These are phyloP conservation scores for Sungouiozyma ichnusensis DNA, from an alignment of 805 yeast species.

Conservation along the genomic window DNA sequence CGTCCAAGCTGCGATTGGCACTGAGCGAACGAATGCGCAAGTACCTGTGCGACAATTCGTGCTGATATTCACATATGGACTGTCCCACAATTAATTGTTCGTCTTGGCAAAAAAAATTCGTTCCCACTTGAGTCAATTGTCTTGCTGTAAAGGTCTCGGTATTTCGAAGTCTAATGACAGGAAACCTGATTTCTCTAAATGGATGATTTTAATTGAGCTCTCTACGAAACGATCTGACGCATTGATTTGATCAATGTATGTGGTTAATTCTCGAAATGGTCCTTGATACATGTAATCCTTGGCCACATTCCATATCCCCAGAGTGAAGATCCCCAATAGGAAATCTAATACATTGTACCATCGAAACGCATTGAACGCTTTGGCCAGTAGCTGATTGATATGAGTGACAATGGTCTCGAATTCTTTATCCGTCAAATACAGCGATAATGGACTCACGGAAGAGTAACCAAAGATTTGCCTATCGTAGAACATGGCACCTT, in stretches of 20 bases:
- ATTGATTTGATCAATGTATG: slow-evolving; percentile 30
- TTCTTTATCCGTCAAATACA: slow-evolving; percentile 30
- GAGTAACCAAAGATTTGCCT: slow-evolving; percentile 41
- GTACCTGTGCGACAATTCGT: no score
- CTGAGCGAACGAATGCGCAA: no score
- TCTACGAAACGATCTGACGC: slow-evolving; percentile 8
- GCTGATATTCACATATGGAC: no score
- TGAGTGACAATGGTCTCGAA: slow-evolving; percentile 32
- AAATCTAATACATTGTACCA: slow-evolving; percentile 34
- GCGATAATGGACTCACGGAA: slow-evolving; percentile 42
- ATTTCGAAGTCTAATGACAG: slow-evolving; percentile 30
- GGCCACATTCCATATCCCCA: slow-evolving; percentile 34
- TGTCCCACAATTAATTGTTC: no score
- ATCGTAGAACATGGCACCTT: slow-evolving; percentile 30
- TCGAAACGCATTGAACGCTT: slow-evolving; percentile 33
- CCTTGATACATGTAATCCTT: slow-evolving; percentile 18
- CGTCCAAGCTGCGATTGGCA: no score
- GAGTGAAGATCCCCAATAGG: slow-evolving; percentile 30
- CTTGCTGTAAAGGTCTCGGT: slow-evolving; percentile 8
- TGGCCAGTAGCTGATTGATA: slow-evolving; percentile 35
- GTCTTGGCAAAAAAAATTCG: no score
- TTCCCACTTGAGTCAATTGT: no score
- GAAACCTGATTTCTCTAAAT: slow-evolving; percentile 45
- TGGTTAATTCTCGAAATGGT: slow-evolving; percentile 33
- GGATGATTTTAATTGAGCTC: slow-evolving; percentile 32